phyloP scores from a whole-genome alignment of 352 stramenopile species.

The Phytopythium ostracodes region DNA sequence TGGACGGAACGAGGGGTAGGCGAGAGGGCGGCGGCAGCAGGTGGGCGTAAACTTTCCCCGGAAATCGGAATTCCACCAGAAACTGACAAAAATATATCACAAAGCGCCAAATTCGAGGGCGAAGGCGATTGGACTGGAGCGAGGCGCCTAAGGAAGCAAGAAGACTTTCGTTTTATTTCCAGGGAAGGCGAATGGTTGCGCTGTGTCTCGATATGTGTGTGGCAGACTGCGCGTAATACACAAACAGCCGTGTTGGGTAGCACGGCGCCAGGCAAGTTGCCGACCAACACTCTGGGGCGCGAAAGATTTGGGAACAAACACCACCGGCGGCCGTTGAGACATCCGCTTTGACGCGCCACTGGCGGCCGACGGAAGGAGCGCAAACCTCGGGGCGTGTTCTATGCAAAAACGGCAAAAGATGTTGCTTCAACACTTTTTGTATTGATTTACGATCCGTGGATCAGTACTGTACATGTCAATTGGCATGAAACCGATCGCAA shows the following conservation, averaged over 20 bases:
- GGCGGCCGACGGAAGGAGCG: background rate
- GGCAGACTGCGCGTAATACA: constrained; percentile 7
- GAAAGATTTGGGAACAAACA: background rate
- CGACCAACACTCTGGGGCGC: background rate
- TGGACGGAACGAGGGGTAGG: background rate
- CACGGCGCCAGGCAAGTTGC: background rate
- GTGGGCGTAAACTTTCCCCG: constrained; percentile 1
- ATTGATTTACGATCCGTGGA: no score
- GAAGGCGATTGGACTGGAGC: background rate
- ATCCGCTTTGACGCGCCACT: background rate
- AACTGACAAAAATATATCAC: background rate
- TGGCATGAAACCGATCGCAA: no score
- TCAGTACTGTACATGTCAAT: no score
- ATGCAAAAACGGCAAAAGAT: background rate
- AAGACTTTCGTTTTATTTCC: background rate
- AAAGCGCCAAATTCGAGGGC: background rate
- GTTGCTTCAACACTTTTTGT: no score
- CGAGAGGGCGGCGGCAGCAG: background rate
- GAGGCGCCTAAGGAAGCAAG: background rate
- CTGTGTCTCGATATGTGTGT: background rate
- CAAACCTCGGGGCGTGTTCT: background rate
- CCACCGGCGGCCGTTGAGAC: background rate
- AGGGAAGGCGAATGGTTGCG: background rate
- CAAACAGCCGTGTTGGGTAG: background rate
- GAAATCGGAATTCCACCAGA: background rate